Base-by-base conservation (phyloP, 1,139 yeast genomes). In the Candida sanyaensis region DNA sequence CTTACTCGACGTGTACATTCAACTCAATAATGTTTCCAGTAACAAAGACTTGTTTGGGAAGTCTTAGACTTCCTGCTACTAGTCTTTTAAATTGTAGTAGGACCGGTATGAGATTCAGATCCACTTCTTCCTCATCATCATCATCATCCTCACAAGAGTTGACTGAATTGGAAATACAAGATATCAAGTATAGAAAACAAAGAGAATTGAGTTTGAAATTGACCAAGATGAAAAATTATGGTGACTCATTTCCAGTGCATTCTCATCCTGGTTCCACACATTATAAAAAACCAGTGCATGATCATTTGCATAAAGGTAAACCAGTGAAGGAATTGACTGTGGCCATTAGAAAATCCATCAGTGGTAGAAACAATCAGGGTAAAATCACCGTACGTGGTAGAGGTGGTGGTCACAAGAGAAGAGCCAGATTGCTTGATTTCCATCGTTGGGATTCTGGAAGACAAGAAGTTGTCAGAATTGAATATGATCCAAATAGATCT, bases 361-460 rank as follows among this genome's bases (percentile, higher is more conserved):
- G 96, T 46, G 99, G 99, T 56, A 85, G 99, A 72, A 92, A 93
- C 66, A 79, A 88, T 67, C 76, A 86, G 10, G 99, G 99, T 57
- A 80, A 81, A 56, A 89, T 93, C 60, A 89, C 97, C 7, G 86
- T 90, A 39, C 83, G 99, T 64, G 97, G 95, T 65, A 84, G 95
- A 67, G 99, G 99, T 65, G 99, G 99, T 60, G 99, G 98, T 41
- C 96, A 89, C 65, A 90, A 88, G 67, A 85, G 91, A 62, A 82
- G 99, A 68, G 80, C 88, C 39, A 81, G 99, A 61, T 66, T 88
- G 42, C 79, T 93, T 28, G 99, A 93, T 67, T 85, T 86, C 62
- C 75, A 76, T 59, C 80, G 99, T 61, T 63, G 67, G 41, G 78
- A 65, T 3, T 69, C 83, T 1, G 99, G 98, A 24, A 79, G 78